Conservation (phyloP, 2,329 filamentous ascomycete species). For the Neocucurbitaria cava region DNA sequence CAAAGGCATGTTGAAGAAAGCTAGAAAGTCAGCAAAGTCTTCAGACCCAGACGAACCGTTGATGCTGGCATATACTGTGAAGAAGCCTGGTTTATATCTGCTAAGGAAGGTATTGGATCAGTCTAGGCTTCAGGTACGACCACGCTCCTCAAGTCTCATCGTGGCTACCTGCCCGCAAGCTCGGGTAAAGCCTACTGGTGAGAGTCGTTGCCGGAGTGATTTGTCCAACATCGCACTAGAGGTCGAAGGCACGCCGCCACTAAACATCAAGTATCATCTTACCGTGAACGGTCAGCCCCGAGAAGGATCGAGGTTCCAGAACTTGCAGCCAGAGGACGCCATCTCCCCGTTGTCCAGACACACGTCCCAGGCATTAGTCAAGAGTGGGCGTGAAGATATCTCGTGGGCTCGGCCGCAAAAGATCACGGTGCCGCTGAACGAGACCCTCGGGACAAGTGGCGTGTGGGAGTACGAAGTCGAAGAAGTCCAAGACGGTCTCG, state of each 20-base stretch:
- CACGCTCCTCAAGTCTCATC: constrained; percentile 76
- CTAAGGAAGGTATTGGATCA: constrained; percentile 87
- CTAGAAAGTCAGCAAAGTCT: constrained; percentile 63
- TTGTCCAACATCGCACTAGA: constrained; percentile 84
- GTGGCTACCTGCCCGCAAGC: constrained; percentile 88
- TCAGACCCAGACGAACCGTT: constrained; percentile 63
- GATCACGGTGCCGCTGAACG: constrained; percentile 84
- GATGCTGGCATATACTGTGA: constrained; percentile 75
- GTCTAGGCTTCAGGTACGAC: constrained; percentile 90
- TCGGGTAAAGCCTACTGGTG: constrained; percentile 68
- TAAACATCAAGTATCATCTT: constrained; percentile 92
- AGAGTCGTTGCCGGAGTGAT: constrained; percentile 82
- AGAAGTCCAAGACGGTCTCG: constrained; percentile 88
- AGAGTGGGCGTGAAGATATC: constrained; percentile 68
- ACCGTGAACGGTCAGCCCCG: constrained; percentile 83
- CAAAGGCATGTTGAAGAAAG: constrained; percentile 74
- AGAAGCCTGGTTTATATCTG: constrained; percentile 87
- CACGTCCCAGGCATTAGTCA: constrained; percentile 63
- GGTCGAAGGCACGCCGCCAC: constrained; percentile 85
- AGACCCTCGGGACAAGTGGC: constrained; percentile 80
- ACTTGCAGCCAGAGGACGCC: constrained; percentile 87
- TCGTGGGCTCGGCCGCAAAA: constrained; percentile 81
- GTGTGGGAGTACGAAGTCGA: constrained; percentile 90
- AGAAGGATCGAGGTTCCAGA: constrained; percentile 84
- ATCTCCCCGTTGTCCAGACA: constrained; percentile 75